A percentile compares a stretch with the other conserved stretches of the same genome.
Conservation (phyloP, 202 grass and related monocot species). For the Cymbopogon flexuosus region DNA sequence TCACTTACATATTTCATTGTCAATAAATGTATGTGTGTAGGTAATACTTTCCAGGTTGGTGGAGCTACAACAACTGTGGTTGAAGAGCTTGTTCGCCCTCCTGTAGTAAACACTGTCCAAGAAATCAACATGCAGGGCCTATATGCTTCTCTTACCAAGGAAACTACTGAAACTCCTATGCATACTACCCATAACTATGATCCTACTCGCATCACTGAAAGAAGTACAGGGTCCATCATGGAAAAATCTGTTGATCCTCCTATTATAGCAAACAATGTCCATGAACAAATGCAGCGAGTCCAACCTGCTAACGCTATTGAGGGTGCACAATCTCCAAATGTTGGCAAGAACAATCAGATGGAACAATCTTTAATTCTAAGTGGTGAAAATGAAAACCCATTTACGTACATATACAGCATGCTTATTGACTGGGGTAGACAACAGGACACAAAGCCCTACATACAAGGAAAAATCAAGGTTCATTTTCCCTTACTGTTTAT, state of each 20-base stretch:
- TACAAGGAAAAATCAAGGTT: constrained; percentile 90
- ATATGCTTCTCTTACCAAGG: constrained; percentile 31
- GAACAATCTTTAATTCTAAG: constrained; percentile 50
- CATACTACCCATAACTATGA: constrained; percentile 19
- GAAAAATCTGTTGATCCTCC: constrained; percentile 26
- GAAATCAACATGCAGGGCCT: constrained; percentile 36
- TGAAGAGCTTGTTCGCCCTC: constrained; percentile 15
- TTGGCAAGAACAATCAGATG: constrained; percentile 27
- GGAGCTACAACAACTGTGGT: constrained; percentile 11
- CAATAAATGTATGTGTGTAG: constrained; percentile 24
- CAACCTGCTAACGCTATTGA: not conserved
- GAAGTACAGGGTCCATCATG: constrained; percentile 10
- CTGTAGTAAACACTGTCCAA: constrained; percentile 25
- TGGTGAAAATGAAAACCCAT: constrained; percentile 62
- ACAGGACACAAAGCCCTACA: constrained; percentile 40
- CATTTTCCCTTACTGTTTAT: constrained; percentile 10
- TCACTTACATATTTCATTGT: not conserved
- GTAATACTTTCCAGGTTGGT: constrained; percentile 30
- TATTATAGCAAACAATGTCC: constrained; percentile 18
- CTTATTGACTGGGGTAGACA: constrained; percentile 48
- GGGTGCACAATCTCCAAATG: constrained; percentile 18
- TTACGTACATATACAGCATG: constrained; percentile 75
- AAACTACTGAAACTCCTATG: constrained; percentile 38
- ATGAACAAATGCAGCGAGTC: constrained; percentile 32
- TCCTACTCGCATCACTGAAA: constrained; percentile 28